Conservation (phyloP, 2,329 filamentous ascomycete genomes). For the Penicillium sp. region DNA sequence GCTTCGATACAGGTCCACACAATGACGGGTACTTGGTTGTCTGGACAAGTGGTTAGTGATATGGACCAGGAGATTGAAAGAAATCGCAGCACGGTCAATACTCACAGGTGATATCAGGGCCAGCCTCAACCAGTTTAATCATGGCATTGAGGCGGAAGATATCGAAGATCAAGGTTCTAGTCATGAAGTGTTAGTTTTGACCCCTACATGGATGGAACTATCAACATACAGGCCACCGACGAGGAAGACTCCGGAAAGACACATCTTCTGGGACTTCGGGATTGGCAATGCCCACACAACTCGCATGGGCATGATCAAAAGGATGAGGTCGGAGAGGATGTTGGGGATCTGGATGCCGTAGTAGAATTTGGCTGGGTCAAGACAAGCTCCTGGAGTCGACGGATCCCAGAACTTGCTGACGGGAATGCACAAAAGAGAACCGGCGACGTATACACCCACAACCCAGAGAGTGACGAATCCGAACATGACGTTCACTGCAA, state of each 20-base stretch:
- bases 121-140: conserved; percentile 22
- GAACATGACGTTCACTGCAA: conserved; percentile 21
- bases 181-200: neutral
- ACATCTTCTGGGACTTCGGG: conserved; percentile 21
- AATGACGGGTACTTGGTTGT: conserved; percentile 28
- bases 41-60: conserved; percentile 9
- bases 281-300: conserved; percentile 29
- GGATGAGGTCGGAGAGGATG: conserved; percentile 29
- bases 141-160: conserved; percentile 28
- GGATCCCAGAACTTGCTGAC: conserved; percentile 28
- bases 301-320: conserved; percentile 28
- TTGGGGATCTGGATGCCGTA: conserved; percentile 33
- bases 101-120: conserved; percentile 32
- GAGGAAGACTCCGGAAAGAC: conserved; percentile 29
- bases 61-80: neutral
- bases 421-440: conserved; percentile 26
- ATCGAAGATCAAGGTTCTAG: conserved; percentile 28
- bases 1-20: conserved; percentile 35
- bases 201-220: neutral
- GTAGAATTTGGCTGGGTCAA: conserved; percentile 26
- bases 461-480: conserved; percentile 25
- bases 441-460: conserved; percentile 22
- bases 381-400: conserved; percentile 24
- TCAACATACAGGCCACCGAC: conserved; percentile 29
- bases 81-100: neutral